Evolutionary conservation across 1,284 basidiomycete genomes (phyloP).

Genomic region (Crepidotus sp.): DNA sequence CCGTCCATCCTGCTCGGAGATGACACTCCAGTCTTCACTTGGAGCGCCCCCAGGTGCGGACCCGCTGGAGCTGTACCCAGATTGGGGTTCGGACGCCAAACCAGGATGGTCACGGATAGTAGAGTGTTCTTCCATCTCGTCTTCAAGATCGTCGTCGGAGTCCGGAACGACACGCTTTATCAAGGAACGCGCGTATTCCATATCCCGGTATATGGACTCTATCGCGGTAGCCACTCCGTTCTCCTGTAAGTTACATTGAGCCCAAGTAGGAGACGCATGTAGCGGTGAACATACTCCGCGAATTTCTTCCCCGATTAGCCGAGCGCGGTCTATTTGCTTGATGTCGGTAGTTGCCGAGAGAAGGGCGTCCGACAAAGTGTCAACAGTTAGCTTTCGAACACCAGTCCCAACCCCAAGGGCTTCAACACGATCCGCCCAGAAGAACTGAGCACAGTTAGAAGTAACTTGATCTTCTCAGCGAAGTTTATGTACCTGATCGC

Average conservation of each 20-base stretch:
- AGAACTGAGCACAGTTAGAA: slow-evolving; percentile 34
- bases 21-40: slow-evolving; percentile 79
- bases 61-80: slow-evolving; percentile 48
- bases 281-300: slow-evolving; percentile 60
- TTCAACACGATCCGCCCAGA: slow-evolving; percentile 94
- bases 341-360: slow-evolving; percentile 74
- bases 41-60: slow-evolving; percentile 41
- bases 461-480: no score
- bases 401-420: slow-evolving; percentile 84
- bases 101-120: slow-evolving; percentile 34
- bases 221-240: slow-evolving; percentile 84
- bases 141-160: slow-evolving; percentile 29
- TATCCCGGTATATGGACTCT: slow-evolving; percentile 86
- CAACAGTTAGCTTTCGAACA: slow-evolving; percentile 78
- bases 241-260: slow-evolving; percentile 45
- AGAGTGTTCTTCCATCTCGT: slow-evolving; percentile 35
- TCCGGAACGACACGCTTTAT: slow-evolving; percentile 48
- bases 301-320: slow-evolving; percentile 75
- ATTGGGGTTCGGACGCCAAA: slow-evolving; percentile 30
- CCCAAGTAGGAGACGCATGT: no score
- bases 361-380: slow-evolving; percentile 72
- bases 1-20: slow-evolving; percentile 62
- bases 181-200: slow-evolving; percentile 80
- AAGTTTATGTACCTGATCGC: slow-evolving; percentile 72
- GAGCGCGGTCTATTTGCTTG: slow-evolving; percentile 83